phyloP scores from a whole-genome alignment of 208 protist species.

The Hexamita inflata region DNA sequence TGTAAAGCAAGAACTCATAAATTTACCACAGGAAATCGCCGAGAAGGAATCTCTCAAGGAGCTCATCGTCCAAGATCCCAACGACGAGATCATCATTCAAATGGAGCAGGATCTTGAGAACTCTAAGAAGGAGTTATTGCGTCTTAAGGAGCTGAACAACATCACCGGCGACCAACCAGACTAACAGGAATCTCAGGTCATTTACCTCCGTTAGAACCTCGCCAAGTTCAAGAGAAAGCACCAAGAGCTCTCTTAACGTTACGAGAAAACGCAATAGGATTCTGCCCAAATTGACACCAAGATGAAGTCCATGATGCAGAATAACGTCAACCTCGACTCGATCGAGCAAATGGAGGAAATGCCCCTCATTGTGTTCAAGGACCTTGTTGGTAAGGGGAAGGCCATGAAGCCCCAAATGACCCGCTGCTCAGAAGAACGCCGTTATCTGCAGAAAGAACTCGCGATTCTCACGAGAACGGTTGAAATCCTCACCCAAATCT shows the following conservation, averaged over 20 bases:
- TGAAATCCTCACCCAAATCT: constrained; percentile 17
- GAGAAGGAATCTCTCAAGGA: constrained; percentile 11
- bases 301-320: background rate
- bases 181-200: background rate
- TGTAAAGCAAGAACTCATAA: constrained; percentile 13
- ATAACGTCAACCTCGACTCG: background rate
- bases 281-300: background rate
- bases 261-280: background rate
- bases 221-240: constrained; percentile 7
- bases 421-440: background rate
- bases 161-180: too few species aligned
- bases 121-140: background rate
- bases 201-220: background rate
- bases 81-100: background rate
- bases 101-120: constrained; percentile 15
- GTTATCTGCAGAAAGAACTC: background rate
- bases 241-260: background rate
- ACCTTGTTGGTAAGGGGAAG: constrained; percentile 14
- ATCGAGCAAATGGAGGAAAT: background rate
- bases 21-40: background rate
- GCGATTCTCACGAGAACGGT: constrained; percentile 5
- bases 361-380: constrained; percentile 16
- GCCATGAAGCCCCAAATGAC: background rate
- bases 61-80: background rate
- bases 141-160: background rate